Conservation (phyloP, 2,329 filamentous ascomycete species). For the Cytospora leucostoma region DNA sequence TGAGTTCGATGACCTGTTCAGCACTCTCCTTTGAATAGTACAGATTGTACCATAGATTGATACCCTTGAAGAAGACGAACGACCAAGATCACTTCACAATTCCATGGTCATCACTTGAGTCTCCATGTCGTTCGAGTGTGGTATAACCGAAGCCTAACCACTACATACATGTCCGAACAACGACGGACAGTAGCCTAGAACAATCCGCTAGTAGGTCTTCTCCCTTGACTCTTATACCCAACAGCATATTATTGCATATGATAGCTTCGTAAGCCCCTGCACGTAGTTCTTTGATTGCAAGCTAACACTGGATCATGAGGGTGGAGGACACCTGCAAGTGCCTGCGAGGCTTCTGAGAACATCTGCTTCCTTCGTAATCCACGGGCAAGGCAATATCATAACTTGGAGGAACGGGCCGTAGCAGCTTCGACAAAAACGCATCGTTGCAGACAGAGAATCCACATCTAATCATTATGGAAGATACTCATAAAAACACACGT, state of each 20-base stretch:
- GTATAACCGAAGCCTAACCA: too few relatives aligned
- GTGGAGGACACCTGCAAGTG: neutral
- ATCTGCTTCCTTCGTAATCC: neutral
- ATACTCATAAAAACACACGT: constrained; percentile 3
- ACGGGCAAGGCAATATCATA: neutral
- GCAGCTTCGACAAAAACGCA: neutral
- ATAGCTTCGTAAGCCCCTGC: too few relatives aligned
- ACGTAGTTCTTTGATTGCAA: neutral
- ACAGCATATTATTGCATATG: too few relatives aligned
- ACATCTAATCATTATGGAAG: constrained; percentile 24
- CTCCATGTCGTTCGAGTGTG: too few relatives aligned
- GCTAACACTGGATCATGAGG: neutral
- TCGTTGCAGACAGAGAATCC: constrained; percentile 8
- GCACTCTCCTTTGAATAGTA: constrained; percentile 50
- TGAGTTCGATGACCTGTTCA: constrained; percentile 74
- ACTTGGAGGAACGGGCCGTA: neutral
- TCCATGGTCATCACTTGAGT: neutral
- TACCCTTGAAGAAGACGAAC: neutral
- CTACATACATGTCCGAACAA: too few relatives aligned
- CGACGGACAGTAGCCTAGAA: too few relatives aligned
- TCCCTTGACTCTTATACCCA: too few relatives aligned
- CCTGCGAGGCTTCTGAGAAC: neutral
- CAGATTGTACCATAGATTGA: neutral
- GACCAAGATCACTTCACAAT: neutral
- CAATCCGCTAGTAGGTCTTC: too few relatives aligned